A percentile compares a stretch with the other conserved stretches of the same genome.
Conservation (phyloP, 1,284 basidiomycete species). For the Mycena sp. region DNA sequence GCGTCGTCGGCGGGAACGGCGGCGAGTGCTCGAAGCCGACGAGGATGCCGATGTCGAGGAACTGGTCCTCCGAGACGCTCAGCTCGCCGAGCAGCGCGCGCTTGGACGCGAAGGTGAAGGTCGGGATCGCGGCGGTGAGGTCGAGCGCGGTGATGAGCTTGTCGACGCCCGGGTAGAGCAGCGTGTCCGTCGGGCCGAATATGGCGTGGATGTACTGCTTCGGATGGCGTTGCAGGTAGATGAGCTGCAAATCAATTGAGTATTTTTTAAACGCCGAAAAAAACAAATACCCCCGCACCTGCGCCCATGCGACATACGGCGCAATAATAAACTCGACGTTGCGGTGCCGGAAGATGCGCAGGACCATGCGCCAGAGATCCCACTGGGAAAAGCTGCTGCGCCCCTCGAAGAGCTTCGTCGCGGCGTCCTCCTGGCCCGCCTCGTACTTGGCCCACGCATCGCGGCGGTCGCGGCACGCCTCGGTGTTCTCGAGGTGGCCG, state of each 20-base stretch:
- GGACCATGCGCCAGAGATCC: slow-evolving; percentile 93
- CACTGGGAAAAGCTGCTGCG: slow-evolving; percentile 73
- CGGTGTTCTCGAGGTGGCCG: slow-evolving; percentile 57
- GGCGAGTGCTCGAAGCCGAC: slow-evolving; percentile 90
- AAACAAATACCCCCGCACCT: slow-evolving; percentile 65
- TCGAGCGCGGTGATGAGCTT: slow-evolving; percentile 87
- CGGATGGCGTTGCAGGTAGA: slow-evolving; percentile 93
- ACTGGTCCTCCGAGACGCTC: slow-evolving; percentile 86
- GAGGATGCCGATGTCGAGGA: slow-evolving; percentile 93
- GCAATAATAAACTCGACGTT: slow-evolving; percentile 97
- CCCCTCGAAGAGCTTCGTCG: slow-evolving; percentile 84
- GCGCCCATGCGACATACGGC: slow-evolving; percentile 94
- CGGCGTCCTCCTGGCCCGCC: slow-evolving; percentile 86
- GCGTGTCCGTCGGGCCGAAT: slow-evolving; percentile 89
- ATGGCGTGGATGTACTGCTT: slow-evolving; percentile 97
- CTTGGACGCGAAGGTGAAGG: slow-evolving; percentile 91
- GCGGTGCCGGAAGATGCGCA: slow-evolving; percentile 93
- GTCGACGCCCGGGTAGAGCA: slow-evolving; percentile 92
- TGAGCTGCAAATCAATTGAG: slow-evolving; percentile 64
- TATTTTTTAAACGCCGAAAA: slow-evolving; percentile 23
- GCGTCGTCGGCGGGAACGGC: slow-evolving; percentile 86
- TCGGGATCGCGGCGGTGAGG: slow-evolving; percentile 58
- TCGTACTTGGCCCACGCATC: slow-evolving; percentile 94
- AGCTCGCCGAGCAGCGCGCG: slow-evolving; percentile 81
- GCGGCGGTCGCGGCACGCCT: slow-evolving; percentile 78